A percentile compares a stretch with the other conserved stretches of the same genome.
These are phyloP conservation scores for Pythium brachiatum DNA, from an alignment of 352 stramenopile genomes.

Conservation along the genomic window DNA sequence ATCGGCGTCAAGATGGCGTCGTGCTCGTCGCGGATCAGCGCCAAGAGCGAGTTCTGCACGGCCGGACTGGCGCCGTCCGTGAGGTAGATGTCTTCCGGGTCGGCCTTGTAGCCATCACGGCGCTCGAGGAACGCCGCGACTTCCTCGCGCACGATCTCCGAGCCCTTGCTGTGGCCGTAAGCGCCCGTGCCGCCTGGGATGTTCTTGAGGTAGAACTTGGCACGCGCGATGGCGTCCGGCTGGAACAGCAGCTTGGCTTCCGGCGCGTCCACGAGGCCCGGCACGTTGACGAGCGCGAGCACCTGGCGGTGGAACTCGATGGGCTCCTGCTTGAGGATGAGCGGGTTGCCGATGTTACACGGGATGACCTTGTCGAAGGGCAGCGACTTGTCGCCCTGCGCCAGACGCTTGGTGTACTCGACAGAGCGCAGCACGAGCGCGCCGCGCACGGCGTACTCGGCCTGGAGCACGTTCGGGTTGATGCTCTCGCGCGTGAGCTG, in stretches of 20 bases:
- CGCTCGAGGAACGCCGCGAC: conserved; percentile 87
- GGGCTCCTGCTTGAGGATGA: conserved; percentile 93
- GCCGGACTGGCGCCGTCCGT: conserved; percentile 95
- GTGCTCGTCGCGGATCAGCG: conserved; percentile 86
- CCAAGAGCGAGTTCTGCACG: conserved; percentile 92
- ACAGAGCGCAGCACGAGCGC: conserved; percentile 80
- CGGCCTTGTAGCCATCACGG: conserved; percentile 87
- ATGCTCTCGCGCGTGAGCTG: conserved; percentile 76
- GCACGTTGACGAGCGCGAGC: conserved; percentile 88
- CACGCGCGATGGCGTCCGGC: conserved; percentile 82
- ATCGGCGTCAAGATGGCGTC: conserved; percentile 96
- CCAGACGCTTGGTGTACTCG: conserved; percentile 73
- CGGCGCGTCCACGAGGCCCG: conserved; percentile 82
- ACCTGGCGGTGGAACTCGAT: conserved; percentile 94
- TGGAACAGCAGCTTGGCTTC: conserved; percentile 80
- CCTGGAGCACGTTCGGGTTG: conserved; percentile 75
- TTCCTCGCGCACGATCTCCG: conserved; percentile 84
- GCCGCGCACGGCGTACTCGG: conserved; percentile 89
- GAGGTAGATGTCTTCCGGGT: conserved; percentile 96
- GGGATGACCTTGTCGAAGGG: conserved; percentile 94
- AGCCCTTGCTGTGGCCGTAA: conserved; percentile 92
- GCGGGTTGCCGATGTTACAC: conserved; percentile 98
- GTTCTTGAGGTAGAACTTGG: conserved; percentile 85
- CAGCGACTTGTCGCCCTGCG: conserved; percentile 60
- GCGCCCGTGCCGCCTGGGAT: conserved; percentile 89